Percentiles rank a stretch among this genome's conserved stretches.
Conservation (phyloP, 2,329 filamentous ascomycete genomes). For the Fusarium annulatum region DNA sequence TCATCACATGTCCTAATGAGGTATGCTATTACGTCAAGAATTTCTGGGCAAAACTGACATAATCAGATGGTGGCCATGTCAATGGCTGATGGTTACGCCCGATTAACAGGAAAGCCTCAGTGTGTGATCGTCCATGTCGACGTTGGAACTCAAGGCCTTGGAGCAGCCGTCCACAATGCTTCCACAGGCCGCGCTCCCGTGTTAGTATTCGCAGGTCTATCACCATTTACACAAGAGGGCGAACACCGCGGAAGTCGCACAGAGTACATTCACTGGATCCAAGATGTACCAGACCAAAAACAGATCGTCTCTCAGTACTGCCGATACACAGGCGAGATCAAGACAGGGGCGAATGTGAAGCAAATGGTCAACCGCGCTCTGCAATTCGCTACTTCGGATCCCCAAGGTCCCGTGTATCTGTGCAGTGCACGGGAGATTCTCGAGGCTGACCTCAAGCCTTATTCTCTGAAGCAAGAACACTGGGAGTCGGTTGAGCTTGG, state of each 20-base stretch:
- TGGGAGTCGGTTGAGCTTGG: conserved; percentile 79
- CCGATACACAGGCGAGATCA: conserved; percentile 84
- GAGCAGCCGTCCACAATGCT: conserved; percentile 82
- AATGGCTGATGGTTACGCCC: conserved; percentile 84
- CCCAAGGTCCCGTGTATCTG: conserved; percentile 83
- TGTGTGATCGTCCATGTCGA: conserved; percentile 85
- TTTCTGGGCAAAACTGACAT: conserved; percentile 6
- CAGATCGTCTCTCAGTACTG: conserved; percentile 87
- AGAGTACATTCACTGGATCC: conserved; percentile 89
- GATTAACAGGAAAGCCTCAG: conserved; percentile 77
- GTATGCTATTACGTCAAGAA: conserved; percentile 52
- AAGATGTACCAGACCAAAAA: conserved; percentile 85
- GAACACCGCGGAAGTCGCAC: conserved; percentile 82
- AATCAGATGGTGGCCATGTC: conserved; percentile 83
- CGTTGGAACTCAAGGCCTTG: conserved; percentile 82
- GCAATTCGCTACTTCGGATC: conserved; percentile 82
- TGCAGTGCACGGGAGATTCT: conserved; percentile 83
- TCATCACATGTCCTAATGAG: conserved; percentile 85
- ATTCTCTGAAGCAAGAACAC: conserved; percentile 72
- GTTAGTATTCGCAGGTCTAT: conserved; percentile 81
- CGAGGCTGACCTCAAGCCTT: conserved; percentile 84
- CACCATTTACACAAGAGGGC: conserved; percentile 80
- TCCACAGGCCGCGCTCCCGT: conserved; percentile 79
- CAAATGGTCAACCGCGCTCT: conserved; percentile 88
- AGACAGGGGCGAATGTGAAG: conserved; percentile 86